Evolutionary conservation across 257 asterid species (phyloP), one percentile per base, ranked within the genome.

Genomic region (Paraleonurus japonicus): DNA sequence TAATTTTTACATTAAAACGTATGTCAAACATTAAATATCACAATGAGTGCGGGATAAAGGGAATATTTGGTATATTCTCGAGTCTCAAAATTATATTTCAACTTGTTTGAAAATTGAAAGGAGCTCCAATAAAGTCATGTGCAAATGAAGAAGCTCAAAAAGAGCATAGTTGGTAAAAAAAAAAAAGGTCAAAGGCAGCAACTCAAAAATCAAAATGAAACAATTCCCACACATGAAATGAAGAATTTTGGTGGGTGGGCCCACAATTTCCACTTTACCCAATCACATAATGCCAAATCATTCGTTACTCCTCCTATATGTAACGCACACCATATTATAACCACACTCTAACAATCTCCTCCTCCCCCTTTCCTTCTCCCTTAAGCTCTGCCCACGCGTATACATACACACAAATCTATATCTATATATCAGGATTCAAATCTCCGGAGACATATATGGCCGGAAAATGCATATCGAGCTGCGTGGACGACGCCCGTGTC

Each of bases 401-500:
- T n/a, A 20, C 2, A n/a, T 0, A 3, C 12, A 47, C 7, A 17
- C 10, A 41, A 6, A 37, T 1, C 7, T 1, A 7, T 10, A 11
- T 33, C 2, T 5, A 48, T 6, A 35, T n/a, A 5, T 11, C n/a
- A 13, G 1, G 39, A 57, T 58, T 20, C 32, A 43, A 51, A 7
- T 13, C 45, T 39, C 73, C 62, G 50, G 62, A 33, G 26, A 9
- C 10, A 39, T 45, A 47, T 6, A 85, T 89, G 94, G 83, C 83
- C 20, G 71, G 88, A 2, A 74, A 35, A 11, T 82, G 86, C 75
- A 81, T 81, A 72, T 75, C 83, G 43, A 79, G 83, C 77, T 77
- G 87, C 69, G 81, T 74, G 0, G 79, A 71, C 5, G 95, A 81
- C 75, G 67, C 90, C 5, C 80, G 88, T 7, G 77, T 72, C 41